These are phyloP conservation scores for Discostella pseudostelligera DNA, from an alignment of 108 stramenopile genomes.

Conservation along the genomic window DNA sequence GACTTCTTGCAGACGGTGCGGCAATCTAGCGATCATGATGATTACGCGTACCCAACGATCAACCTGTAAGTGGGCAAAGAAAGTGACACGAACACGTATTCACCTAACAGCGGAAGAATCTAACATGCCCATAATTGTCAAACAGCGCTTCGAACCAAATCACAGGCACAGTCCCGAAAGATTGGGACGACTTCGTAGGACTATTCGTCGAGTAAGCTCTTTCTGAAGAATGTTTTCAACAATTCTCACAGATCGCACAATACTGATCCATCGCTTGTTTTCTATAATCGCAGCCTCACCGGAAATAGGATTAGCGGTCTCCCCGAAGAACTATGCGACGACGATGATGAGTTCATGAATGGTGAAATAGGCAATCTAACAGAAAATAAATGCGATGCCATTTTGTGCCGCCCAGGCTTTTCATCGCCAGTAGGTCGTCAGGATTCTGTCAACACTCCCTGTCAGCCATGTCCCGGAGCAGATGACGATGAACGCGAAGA, in stretches of 20 bases:
- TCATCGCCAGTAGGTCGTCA: slow-evolving; percentile 66
- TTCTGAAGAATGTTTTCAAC: background rate
- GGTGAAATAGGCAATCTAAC: slow-evolving; percentile 60
- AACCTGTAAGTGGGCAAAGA: slow-evolving; percentile 28
- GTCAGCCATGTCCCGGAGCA: slow-evolving; percentile 46
- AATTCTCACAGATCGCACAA: background rate
- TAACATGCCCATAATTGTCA: background rate
- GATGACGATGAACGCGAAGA: slow-evolving; percentile 1
- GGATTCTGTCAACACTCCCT: slow-evolving; percentile 33
- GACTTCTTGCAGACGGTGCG: slow-evolving; percentile 49
- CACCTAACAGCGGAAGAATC: background rate
- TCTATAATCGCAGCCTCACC: slow-evolving; percentile 29
- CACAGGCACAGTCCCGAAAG: slow-evolving; percentile 34
- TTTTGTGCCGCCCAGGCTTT: slow-evolving; percentile 74
- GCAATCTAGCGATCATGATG: slow-evolving; percentile 22
- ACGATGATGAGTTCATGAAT: slow-evolving; percentile 62
- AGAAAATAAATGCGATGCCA: slow-evolving; percentile 68
- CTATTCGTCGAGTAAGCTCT: slow-evolving; percentile 34
- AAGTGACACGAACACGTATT: background rate
- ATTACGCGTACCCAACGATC: slow-evolving; percentile 37
- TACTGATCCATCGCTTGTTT: background rate
- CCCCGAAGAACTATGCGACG: slow-evolving; percentile 59
- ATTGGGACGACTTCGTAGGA: slow-evolving; percentile 42
- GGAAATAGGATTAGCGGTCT: slow-evolving; percentile 69
- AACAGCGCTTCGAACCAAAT: slow-evolving; percentile 42